Evolutionary conservation across 108 stramenopile species (phyloP).

Genomic region (Cyclotella baltica): DNA sequence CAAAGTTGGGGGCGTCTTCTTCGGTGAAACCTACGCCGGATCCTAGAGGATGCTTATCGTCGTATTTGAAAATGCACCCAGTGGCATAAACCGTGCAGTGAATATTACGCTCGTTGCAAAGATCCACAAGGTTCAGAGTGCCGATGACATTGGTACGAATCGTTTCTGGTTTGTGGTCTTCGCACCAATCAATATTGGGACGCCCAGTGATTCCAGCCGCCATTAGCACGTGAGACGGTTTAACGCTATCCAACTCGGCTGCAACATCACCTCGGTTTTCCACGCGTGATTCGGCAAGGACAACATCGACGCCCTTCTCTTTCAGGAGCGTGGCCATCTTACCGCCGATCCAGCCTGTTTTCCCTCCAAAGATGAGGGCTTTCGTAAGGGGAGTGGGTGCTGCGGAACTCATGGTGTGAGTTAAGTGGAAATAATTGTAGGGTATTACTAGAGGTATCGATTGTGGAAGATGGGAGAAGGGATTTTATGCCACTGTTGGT

Average conservation of each 20-base stretch:
- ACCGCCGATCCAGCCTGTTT: constrained; percentile 99
- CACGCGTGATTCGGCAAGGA: constrained; percentile 88
- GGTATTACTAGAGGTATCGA: neutral
- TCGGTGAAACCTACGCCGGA: constrained; percentile 97
- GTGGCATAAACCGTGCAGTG: constrained; percentile 99
- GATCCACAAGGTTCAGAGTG: constrained; percentile 94
- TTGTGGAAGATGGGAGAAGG: neutral
- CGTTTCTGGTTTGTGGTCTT: constrained; percentile 95
- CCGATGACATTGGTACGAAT: constrained; percentile 98
- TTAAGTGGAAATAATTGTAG: neutral
- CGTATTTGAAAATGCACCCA: constrained; percentile 99
- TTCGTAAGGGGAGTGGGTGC: constrained; percentile 55
- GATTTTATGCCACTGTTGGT: neutral
- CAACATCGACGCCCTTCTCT: constrained; percentile 81
- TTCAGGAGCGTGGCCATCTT: constrained; percentile 84
- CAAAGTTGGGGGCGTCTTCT: constrained; percentile 97
- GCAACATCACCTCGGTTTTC: constrained; percentile 93
- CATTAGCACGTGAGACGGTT: constrained; percentile 97
- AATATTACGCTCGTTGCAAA: constrained; percentile 84
- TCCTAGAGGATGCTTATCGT: constrained; percentile 91
- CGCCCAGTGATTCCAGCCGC: constrained; percentile 99
- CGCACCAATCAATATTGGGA: constrained; percentile 99
- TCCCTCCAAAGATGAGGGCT: constrained; percentile 94
- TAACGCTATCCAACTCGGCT: constrained; percentile 88
- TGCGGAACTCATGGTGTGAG: constrained; percentile 18